Percentiles rank a stretch among this genome's conserved stretches.
Evolutionary conservation across 2,329 filamentous ascomycete genomes (phyloP).

Genomic region (Penicillium palitans): DNA sequence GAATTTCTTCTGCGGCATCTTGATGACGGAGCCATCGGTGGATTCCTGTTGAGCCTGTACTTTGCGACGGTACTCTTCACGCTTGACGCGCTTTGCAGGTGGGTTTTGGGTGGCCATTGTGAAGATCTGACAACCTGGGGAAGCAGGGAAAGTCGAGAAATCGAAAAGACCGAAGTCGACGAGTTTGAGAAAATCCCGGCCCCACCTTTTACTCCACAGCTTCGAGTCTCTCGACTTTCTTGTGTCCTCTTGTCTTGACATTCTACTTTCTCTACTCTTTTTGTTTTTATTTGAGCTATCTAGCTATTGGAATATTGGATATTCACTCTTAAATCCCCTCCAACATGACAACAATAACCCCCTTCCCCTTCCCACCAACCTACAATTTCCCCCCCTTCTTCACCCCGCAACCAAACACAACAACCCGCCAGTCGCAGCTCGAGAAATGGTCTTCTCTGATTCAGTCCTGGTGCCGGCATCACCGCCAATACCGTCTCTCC

Average conservation of each 20-base stretch:
- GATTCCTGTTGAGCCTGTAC: conserved; percentile 21
- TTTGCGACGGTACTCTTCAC: conserved; percentile 60
- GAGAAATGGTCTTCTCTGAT: conserved; percentile 84
- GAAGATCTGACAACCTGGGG: not conserved
- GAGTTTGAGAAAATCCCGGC: conserved; percentile 14
- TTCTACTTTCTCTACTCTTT: not conserved
- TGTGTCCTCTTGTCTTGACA: not conserved
- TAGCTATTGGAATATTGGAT: not conserved
- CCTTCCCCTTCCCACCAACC: conserved; percentile 44
- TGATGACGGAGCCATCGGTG: conserved; percentile 41
- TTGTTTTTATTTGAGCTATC: not conserved
- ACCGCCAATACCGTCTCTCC: conserved; percentile 74
- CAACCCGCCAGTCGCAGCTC: conserved; percentile 55
- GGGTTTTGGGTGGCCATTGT: conserved; percentile 29
- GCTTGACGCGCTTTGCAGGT: conserved; percentile 63
- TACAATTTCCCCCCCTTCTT: conserved; percentile 57
- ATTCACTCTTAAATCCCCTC: not conserved
- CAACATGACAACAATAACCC: conserved; percentile 15
- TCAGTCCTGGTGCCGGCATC: conserved; percentile 76
- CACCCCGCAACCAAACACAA: conserved; percentile 49
- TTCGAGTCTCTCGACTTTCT: not conserved
- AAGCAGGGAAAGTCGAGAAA: conserved; percentile 11
- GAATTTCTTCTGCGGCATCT: conserved; percentile 89
- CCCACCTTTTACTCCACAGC: conserved; percentile 13
- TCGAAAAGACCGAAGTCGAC: not conserved